Evolutionary conservation across 2,329 filamentous ascomycete genomes (phyloP), one percentile per base, ranked within the genome.

Genomic region (Pseudogymnoascus sp.): DNA sequence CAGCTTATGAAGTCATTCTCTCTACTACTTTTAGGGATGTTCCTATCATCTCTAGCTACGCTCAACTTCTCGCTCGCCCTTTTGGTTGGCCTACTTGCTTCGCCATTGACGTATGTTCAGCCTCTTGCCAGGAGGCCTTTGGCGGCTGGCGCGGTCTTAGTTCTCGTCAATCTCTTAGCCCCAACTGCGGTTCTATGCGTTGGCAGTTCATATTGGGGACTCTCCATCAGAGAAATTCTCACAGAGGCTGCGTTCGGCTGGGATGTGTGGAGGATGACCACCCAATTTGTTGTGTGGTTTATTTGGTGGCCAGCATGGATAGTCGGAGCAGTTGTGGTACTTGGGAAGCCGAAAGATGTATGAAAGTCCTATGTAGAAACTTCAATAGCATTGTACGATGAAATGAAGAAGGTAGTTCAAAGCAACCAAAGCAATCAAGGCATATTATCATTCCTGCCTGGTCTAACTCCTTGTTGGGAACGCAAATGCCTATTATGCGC

Each of bases 241-340:
- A 81, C 80, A 29, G 82, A 89, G 72, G 90, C 91, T 1, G 90
- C 89, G 4, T 92, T 94, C 72, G 92, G 90, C 0, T 96, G 92
- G 92, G 84, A 91, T 70, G 86, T 96, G 10, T 92, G 88, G 84
- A 91, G 91, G 1, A 85, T 94, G 82, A 95, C 92, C 78, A 95
- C 92, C 1, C 88, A 90, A 64, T 85, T 96, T 15, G 85, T 95
- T 9, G 82, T 96, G n/a, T 96, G 92, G 90, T 89, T 91, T 72
- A 86, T 96, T 44, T 97, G 92, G 92, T 94, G 91, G 89, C 92
- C 92, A 0, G 91, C 91, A 6, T 97, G 92, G 92, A 74, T 94
- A 38, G 82, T 86, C 5, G 89, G 82, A 1, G 77, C 79, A 63
- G 73, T 86, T 5, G 77, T 83, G 25, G 78, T 86, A 48, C 74